A percentile compares a stretch with the other conserved stretches of the same genome.
phyloP scores from a whole-genome alignment of 805 yeast genomes.

The Starmerella stigmatis region DNA sequence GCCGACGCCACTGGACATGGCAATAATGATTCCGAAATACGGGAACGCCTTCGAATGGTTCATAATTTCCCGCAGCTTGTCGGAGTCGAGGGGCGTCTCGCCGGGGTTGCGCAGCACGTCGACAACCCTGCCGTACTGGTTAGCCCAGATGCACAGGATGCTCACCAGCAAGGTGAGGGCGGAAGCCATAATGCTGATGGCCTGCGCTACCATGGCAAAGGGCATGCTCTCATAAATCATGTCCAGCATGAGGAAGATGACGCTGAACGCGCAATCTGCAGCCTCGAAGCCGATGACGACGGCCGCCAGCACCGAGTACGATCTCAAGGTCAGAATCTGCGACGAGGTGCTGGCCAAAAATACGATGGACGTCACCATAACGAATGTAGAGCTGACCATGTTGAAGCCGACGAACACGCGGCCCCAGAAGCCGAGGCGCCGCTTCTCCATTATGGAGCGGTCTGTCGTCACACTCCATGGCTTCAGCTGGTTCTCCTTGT shows the following conservation, averaged over 20 bases:
- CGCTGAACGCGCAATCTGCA: constrained; percentile 21
- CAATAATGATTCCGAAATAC: constrained; percentile 23
- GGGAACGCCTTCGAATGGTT: constrained; percentile 18
- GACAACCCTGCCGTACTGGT: constrained; percentile 11
- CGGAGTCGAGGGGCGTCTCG: neutral
- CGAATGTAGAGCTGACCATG: constrained; percentile 10
- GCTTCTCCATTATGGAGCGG: constrained; percentile 1
- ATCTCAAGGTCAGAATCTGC: constrained; percentile 12
- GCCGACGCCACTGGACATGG: constrained; percentile 25
- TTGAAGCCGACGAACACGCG: constrained; percentile 11
- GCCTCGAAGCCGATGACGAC: constrained; percentile 20
- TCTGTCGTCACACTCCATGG: constrained; percentile 2
- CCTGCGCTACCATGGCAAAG: constrained; percentile 25
- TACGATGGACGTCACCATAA: constrained; percentile 18
- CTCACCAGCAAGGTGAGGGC: constrained; percentile 23
- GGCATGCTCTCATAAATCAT: constrained; percentile 17
- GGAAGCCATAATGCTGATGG: constrained; percentile 21
- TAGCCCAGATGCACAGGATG: constrained; percentile 22
- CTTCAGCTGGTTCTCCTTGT: constrained; percentile 4
- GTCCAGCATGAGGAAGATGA: constrained; percentile 21
- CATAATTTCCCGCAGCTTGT: neutral
- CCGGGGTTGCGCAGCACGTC: neutral
- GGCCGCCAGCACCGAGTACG: constrained; percentile 10
- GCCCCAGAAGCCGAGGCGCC: constrained; percentile 10
- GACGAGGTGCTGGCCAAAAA: constrained; percentile 20